phyloP scores from a whole-genome alignment of 2,329 filamentous ascomycete species.

The Diaporthe vaccinii region DNA sequence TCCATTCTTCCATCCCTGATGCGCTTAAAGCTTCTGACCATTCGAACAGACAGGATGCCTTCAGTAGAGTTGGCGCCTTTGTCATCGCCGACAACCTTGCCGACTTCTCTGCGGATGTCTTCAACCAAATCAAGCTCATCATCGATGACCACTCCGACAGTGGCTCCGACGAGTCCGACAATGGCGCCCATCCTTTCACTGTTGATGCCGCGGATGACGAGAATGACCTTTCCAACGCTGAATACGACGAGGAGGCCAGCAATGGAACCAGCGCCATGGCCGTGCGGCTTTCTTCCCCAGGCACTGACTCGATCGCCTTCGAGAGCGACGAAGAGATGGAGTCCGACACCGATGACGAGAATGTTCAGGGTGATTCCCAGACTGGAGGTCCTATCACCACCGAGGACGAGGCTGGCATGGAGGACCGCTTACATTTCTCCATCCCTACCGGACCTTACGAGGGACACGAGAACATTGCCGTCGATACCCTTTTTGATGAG shows the following conservation, averaged over 20 bases:
- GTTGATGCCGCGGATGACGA: background rate
- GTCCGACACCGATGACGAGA: background rate
- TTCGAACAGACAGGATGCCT: background rate
- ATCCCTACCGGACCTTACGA: background rate
- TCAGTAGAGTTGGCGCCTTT: background rate
- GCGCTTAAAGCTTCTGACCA: background rate
- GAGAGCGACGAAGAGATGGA: background rate
- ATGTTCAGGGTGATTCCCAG: background rate
- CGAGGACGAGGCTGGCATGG: background rate
- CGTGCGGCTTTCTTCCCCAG: background rate
- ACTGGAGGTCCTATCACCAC: background rate
- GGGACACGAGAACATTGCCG: background rate
- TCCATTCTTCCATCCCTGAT: too few species aligned
- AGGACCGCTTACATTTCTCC: background rate
- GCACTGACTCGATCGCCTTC: background rate
- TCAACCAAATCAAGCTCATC: background rate
- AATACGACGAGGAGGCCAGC: background rate
- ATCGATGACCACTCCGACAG: background rate
- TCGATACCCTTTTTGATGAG: background rate
- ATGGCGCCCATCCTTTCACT: background rate
- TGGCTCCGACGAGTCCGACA: background rate
- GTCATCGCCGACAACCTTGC: background rate
- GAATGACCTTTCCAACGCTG: background rate
- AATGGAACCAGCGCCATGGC: background rate
- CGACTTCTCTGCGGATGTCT: background rate